A percentile compares a stretch with the other conserved stretches of the same genome.
These are phyloP conservation scores for Penicillium longicatenatum DNA, from an alignment of 495 filamentous ascomycete species.

Conservation along the genomic window DNA sequence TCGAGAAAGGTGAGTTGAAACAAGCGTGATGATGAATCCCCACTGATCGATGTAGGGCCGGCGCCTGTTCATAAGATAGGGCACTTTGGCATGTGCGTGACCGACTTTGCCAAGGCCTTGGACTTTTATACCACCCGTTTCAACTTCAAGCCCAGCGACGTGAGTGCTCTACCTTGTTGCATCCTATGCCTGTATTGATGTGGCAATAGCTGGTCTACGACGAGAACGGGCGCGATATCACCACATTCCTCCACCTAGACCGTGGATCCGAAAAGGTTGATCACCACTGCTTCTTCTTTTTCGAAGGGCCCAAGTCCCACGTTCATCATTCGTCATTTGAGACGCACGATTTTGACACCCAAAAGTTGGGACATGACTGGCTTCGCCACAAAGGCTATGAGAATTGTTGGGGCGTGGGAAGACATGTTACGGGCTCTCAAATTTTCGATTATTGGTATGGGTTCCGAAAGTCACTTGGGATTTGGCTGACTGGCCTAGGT, in stretches of 20 bases:
- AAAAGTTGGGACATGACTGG: constrained; percentile 69
- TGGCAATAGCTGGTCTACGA: no score
- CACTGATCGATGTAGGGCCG: constrained; percentile 54
- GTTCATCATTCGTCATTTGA: constrained; percentile 72
- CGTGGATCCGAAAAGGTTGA: constrained; percentile 59
- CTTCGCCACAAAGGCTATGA: constrained; percentile 60
- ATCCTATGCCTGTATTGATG: no score
- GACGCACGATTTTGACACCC: constrained; percentile 70
- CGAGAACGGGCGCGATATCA: no score
- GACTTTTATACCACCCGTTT: constrained; percentile 64
- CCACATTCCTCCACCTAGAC: constrained; percentile 63
- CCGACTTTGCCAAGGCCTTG: constrained; percentile 55
- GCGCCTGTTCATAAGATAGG: constrained; percentile 70
- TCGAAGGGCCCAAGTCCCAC: constrained; percentile 50
- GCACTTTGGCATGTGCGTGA: constrained; percentile 63
- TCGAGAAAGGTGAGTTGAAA: no score
- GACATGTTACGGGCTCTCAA: constrained; percentile 71
- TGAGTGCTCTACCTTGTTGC: constrained; percentile 22
- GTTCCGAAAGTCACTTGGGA: no score
- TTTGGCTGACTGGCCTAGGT: no score
- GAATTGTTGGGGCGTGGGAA: constrained; percentile 69
- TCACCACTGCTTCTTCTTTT: constrained; percentile 70
- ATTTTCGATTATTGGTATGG: constrained; percentile 75
- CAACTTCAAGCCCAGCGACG: constrained; percentile 56
- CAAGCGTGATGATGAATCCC: constrained; percentile 1